Evolutionary conservation across 2,329 filamentous ascomycete genomes (phyloP), one percentile per base, ranked within the genome.

Genomic region (Penicillium psychrosexuale): DNA sequence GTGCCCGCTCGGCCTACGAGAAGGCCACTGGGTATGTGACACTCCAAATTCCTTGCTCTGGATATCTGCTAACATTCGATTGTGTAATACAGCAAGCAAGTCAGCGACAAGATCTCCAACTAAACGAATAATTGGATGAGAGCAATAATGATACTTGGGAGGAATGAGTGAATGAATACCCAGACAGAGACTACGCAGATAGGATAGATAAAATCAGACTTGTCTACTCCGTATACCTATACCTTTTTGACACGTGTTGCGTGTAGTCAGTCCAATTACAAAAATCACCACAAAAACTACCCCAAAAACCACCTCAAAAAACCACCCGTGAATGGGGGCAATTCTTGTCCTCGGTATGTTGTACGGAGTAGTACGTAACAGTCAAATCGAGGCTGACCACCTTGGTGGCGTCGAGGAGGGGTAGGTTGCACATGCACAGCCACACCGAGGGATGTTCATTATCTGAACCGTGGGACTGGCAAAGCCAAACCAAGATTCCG

Each of bases 101-200:
- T 52, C 28, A 47, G 17, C n/a, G 49, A 52, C 0, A 52, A 52
- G 34, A 5, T 47, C 42, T 52, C 49, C 17, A 52, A 52, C 42
- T 52, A 47, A n/a, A 33, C 43, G 8, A n/a, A 24, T 4, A 5
- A 15, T 30, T 17, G 7, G 12, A 30, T 15, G 19, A 4, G 13
- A 31, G 22, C 2, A 33, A 37, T 24, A 8, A 31, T 47, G 2
- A 22, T 38, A 33, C 17, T n/a, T 30, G 15, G 33, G 9, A 19
- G 30, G 36, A 19, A 33, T 36, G 27, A 51, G n/a, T 33, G 49
- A 17, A 37, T 37, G 27, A 27, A 52, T 52, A 52, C 47, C 47
- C 47, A 34, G 15, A n/a, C 37, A 50, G 37, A 42, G 19, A 40
- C 46, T 38, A 19, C n/a, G 37, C 37, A 43, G 17, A 33, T 44